These are phyloP conservation scores for Ziziphus jujuba DNA, from an alignment of 306 rosid genomes.

Conservation along the genomic window DNA sequence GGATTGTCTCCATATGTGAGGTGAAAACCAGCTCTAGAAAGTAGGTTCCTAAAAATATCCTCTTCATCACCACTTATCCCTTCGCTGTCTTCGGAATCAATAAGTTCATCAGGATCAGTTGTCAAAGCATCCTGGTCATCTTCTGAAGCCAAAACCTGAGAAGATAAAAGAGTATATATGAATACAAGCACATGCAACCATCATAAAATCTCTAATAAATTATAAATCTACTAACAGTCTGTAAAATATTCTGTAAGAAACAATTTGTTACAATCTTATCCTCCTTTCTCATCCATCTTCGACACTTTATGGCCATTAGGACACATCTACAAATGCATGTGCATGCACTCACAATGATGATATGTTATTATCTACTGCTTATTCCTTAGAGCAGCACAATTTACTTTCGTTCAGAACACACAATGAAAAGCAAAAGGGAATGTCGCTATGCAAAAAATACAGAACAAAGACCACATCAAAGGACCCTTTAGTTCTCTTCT, in stretches of 20 bases:
- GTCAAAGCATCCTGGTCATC: conserved; percentile 98
- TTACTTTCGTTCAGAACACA: too few relatives aligned
- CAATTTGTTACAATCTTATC: too few relatives aligned
- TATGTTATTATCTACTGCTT: too few relatives aligned
- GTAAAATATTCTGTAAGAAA: background rate
- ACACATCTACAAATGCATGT: too few relatives aligned
- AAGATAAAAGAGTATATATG: conserved; percentile 17
- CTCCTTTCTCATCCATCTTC: too few relatives aligned
- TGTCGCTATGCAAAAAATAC: too few relatives aligned
- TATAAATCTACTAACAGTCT: background rate
- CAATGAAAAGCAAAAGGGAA: too few relatives aligned
- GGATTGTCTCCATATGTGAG: conserved; percentile 95
- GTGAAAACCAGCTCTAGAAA: conserved; percentile 97
- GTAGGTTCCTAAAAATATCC: conserved; percentile 92
- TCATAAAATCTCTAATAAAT: conserved; percentile 18
- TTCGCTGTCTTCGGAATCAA: conserved; percentile 96
- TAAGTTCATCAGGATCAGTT: conserved; percentile 93
- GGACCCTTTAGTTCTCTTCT: background rate
- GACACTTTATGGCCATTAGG: too few relatives aligned
- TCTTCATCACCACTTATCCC: conserved; percentile 98
- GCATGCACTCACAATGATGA: too few relatives aligned
- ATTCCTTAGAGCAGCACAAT: too few relatives aligned
- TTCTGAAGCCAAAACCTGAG: conserved; percentile 91
- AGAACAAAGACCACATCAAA: background rate
- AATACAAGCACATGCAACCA: conserved; percentile 26